These are phyloP conservation scores for Pythium rhizo-oryzae DNA, from an alignment of 352 stramenopile genomes.

Conservation along the genomic window DNA sequence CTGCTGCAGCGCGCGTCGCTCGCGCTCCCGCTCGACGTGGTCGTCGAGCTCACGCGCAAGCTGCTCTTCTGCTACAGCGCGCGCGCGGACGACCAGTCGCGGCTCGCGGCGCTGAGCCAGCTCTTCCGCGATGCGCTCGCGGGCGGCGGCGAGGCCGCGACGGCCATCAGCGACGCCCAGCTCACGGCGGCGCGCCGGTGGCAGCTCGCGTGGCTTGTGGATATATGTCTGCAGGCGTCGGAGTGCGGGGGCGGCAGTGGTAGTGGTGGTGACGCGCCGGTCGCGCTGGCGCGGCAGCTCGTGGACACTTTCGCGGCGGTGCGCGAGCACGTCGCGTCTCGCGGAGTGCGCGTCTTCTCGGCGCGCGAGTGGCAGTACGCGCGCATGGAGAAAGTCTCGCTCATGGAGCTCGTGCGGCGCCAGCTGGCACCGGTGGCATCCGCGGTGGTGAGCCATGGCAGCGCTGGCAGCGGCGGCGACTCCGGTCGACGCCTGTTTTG, in stretches of 20 bases:
- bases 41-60: constrained; percentile 54
- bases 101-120: constrained; percentile 32
- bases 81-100: constrained; percentile 29
- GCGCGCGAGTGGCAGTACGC: constrained; percentile 21
- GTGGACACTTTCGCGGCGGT: constrained; percentile 21
- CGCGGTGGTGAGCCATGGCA: neutral
- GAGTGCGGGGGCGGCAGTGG: neutral
- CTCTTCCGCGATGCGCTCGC: constrained; percentile 21
- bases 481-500: neutral
- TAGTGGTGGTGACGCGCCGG: constrained; percentile 22
- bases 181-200: constrained; percentile 31
- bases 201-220: constrained; percentile 44
- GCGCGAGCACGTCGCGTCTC: constrained; percentile 34
- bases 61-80: constrained; percentile 47
- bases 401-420: constrained; percentile 11
- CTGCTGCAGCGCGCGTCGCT: constrained; percentile 56
- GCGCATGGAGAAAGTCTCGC: constrained; percentile 7
- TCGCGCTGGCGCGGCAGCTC: constrained; percentile 24
- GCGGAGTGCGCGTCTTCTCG: constrained; percentile 9
- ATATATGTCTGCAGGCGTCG: constrained; percentile 46
- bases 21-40: constrained; percentile 48
- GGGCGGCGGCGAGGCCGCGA: neutral
- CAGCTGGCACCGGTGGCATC: neutral
- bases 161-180: constrained; percentile 11
- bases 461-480: neutral